Percentiles rank a stretch among this genome's conserved stretches.
Conservation (phyloP, 2,329 filamentous ascomycete genomes). For the Tolypocladium cylindrosporum region DNA sequence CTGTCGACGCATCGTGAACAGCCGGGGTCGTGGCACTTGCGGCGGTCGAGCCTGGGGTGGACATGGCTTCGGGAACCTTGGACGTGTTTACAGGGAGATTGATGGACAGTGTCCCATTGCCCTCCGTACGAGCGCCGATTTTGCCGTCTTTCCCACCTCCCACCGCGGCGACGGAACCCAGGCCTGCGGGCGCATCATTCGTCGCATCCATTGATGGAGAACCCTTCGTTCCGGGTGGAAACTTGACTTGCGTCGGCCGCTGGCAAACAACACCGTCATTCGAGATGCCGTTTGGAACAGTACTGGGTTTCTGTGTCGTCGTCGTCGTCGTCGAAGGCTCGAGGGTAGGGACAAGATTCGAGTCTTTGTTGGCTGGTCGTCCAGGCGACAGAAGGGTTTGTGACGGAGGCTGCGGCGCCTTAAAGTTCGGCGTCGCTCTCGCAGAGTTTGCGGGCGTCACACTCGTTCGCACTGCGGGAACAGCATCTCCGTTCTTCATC, state of each 20-base stretch:
- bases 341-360: background rate
- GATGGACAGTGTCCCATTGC: conserved; percentile 13
- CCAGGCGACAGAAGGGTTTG: background rate
- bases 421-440: conserved; percentile 3
- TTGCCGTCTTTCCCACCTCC: background rate
- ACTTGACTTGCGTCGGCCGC: conserved; percentile 18
- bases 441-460: conserved; percentile 6
- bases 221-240: conserved; percentile 21
- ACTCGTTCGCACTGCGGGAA: conserved; percentile 3
- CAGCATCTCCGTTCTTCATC: conserved; percentile 6
- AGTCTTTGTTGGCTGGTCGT: background rate
- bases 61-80: conserved; percentile 33
- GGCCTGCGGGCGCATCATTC: background rate
- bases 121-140: background rate
- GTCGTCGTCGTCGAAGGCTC: background rate
- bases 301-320: background rate
- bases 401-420: background rate
- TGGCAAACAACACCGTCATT: background rate
- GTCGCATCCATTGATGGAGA: conserved; percentile 8
- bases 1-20: conserved; percentile 57
- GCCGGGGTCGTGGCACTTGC: conserved; percentile 66
- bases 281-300: background rate
- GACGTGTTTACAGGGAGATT: conserved; percentile 24
- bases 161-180: background rate
- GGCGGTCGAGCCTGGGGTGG: conserved; percentile 56